phyloP scores from a whole-genome alignment of 257 asterid species.

The Gentiana dahurica region DNA sequence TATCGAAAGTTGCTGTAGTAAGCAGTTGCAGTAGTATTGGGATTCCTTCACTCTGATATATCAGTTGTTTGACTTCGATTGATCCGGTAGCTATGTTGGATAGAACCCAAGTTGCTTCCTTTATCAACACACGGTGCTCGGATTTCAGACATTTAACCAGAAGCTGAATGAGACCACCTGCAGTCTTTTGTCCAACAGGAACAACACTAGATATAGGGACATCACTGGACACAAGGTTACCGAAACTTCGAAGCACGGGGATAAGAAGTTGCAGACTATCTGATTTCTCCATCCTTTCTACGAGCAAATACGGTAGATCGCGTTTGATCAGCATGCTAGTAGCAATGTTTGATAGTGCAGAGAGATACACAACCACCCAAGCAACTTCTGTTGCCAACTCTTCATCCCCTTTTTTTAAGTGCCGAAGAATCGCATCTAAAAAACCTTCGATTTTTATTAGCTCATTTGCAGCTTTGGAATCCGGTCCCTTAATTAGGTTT shows the following conservation, averaged over 20 bases:
- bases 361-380: constrained; percentile 94
- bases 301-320: constrained; percentile 54
- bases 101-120: constrained; percentile 97
- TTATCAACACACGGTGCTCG: constrained; percentile 76
- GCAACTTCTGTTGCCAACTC: constrained; percentile 94
- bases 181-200: constrained; percentile 56
- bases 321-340: constrained; percentile 60
- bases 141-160: constrained; percentile 66
- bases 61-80: constrained; percentile 58
- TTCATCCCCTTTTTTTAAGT: constrained; percentile 82
- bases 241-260: constrained; percentile 92
- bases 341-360: constrained; percentile 86
- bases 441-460: constrained; percentile 70
- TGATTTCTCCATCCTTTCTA: constrained; percentile 63
- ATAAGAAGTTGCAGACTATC: constrained; percentile 77
- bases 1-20: constrained; percentile 73
- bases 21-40: constrained; percentile 45
- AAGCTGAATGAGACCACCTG: constrained; percentile 68
- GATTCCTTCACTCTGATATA: constrained; percentile 71
- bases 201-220: constrained; percentile 35
- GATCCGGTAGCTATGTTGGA: constrained; percentile 92
- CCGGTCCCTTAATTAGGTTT: constrained; percentile 95
- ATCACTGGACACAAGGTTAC: constrained; percentile 94
- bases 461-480: constrained; percentile 72
- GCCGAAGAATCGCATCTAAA: constrained; percentile 65